These are phyloP conservation scores for Anthracocystis walkeri DNA, from an alignment of 1,284 basidiomycete species.

Conservation along the genomic window DNA sequence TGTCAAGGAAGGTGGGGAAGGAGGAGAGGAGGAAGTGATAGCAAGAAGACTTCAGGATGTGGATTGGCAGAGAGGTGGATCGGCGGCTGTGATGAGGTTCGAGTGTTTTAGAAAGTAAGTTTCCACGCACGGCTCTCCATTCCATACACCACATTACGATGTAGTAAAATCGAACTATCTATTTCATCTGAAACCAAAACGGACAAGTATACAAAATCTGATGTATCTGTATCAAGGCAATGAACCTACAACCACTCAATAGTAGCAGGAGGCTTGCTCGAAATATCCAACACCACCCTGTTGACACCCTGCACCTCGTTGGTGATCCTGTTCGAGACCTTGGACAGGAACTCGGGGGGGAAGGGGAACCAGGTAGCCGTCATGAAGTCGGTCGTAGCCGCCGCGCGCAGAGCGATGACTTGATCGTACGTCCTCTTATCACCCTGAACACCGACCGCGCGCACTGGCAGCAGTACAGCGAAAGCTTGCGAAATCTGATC, in stretches of 20 bases:
- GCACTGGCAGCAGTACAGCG: conserved; percentile 94
- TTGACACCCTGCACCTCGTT: conserved; percentile 92
- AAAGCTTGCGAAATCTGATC: conserved; percentile 97
- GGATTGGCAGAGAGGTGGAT: conserved; percentile 42
- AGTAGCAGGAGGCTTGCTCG: conserved; percentile 92
- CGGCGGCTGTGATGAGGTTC: conserved; percentile 40
- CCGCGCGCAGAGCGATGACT: conserved; percentile 72
- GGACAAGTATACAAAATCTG: no score
- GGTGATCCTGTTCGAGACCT: conserved; percentile 95
- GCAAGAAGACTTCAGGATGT: conserved; percentile 34
- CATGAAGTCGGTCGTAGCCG: conserved; percentile 69
- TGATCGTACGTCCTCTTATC: conserved; percentile 98
- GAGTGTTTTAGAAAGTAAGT: conserved; percentile 23
- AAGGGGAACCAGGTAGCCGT: conserved; percentile 77
- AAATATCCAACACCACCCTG: conserved; percentile 78
- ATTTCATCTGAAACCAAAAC: no score
- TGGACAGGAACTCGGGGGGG: conserved; percentile 88
- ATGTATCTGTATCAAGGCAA: no score
- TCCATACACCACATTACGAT: no score
- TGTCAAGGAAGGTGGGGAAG: neutral
- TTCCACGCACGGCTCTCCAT: neutral
- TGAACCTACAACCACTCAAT: conserved; percentile 70
- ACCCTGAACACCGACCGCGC: conserved; percentile 97
- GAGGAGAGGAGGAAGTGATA: conserved; percentile 5
- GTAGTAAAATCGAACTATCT: neutral